phyloP scores from a whole-genome alignment of 2,329 filamentous ascomycete genomes.

The Sporothrix euskadiensis region DNA sequence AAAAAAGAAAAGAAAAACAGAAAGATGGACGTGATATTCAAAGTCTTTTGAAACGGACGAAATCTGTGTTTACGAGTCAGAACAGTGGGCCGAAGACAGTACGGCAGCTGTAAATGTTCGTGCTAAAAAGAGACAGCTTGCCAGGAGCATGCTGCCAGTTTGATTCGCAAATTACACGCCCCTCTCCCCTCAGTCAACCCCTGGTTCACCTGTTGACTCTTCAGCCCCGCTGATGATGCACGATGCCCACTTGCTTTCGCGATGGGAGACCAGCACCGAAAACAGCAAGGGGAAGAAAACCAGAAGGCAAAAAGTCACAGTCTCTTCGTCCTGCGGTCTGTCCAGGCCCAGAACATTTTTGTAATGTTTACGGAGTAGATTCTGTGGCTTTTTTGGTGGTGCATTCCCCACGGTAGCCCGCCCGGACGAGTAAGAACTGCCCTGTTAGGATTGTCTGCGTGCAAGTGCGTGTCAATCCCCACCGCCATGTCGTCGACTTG shows the following conservation, averaged over 20 bases:
- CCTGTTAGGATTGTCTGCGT: neutral
- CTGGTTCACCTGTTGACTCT: neutral
- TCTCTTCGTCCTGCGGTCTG: neutral
- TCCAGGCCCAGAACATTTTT: slow-evolving; percentile 20
- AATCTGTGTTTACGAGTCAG: slow-evolving; percentile 2
- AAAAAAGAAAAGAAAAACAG: neutral
- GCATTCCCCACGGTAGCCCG: slow-evolving; percentile 1
- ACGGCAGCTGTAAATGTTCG: neutral
- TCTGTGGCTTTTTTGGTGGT: neutral
- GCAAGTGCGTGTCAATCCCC: neutral
- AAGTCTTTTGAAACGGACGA: neutral
- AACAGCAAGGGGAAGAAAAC: neutral
- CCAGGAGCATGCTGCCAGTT: too few relatives aligned
- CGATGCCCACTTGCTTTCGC: slow-evolving; percentile 7
- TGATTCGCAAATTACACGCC: neutral
- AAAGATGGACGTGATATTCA: neutral
- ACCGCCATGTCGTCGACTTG: neutral
- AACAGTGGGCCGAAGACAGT: neutral
- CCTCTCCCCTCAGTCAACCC: neutral
- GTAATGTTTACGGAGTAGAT: too few relatives aligned
- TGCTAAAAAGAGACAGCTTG: neutral
- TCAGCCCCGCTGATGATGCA: slow-evolving; percentile 16
- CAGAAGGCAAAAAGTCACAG: neutral
- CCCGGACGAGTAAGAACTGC: slow-evolving; percentile 10
- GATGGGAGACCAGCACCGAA: slow-evolving; percentile 1